Conservation (phyloP, 164 flowering plant genomes). For the Stephania cephalantha region DNA sequence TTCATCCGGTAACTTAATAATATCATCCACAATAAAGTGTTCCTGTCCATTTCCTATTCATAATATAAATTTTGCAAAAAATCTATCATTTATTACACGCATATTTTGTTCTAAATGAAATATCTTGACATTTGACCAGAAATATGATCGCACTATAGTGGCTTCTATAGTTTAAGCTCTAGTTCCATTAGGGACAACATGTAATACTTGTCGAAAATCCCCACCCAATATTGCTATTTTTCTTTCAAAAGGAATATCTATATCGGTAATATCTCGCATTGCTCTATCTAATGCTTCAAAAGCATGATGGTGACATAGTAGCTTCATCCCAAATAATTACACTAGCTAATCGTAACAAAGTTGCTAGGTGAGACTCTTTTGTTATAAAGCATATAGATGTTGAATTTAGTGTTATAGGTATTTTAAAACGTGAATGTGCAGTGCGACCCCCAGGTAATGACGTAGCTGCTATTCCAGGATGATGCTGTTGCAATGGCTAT, state of each 20-base stretch:
- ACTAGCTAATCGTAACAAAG: background rate
- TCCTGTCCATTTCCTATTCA: background rate
- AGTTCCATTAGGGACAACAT: background rate
- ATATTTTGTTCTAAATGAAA: background rate
- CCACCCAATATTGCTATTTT: background rate
- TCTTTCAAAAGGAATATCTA: background rate
- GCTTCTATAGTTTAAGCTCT: background rate
- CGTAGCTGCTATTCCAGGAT: background rate
- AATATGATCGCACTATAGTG: background rate
- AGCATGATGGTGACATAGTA: background rate
- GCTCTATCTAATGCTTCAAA: constrained; percentile 7
- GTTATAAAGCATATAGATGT: background rate
- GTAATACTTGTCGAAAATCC: background rate
- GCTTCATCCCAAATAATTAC: constrained; percentile 14
- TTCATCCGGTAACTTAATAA: background rate
- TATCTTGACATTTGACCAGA: background rate
- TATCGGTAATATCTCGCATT: background rate
- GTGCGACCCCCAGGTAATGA: constrained; percentile 3
- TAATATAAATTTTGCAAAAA: background rate
- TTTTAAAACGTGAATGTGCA: background rate
- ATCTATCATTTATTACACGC: background rate
- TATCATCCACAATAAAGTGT: background rate
- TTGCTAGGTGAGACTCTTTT: background rate
- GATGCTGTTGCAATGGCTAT: constrained; percentile 8
- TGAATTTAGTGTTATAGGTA: background rate